Percentiles rank a stretch among this genome's conserved stretches.
Conservation (phyloP, 202 grass and related monocot genomes). For the Carex sylvatica region DNA sequence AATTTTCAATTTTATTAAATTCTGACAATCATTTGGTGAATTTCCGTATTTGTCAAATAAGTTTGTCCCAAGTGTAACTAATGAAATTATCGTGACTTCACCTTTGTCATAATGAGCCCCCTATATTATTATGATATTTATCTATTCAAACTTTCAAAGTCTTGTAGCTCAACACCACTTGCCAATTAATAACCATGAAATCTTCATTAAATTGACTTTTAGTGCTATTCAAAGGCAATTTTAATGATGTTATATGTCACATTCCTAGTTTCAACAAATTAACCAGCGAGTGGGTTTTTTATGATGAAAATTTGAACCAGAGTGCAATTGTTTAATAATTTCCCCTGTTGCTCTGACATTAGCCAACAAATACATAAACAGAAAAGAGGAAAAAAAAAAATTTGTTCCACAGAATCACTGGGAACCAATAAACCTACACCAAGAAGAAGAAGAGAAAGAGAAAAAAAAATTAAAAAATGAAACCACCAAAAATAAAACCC, state of each 20-base stretch:
- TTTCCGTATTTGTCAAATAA: too few relatives aligned
- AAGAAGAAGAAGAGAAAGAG: neutral
- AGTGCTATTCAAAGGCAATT: neutral
- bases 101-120: too few relatives aligned
- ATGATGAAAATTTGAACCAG: neutral
- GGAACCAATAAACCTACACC: constrained; percentile 23
- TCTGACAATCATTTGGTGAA: too few relatives aligned
- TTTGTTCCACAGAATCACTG: constrained; percentile 22
- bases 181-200: neutral
- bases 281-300: neutral
- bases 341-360: neutral
- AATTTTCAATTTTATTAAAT: too few relatives aligned
- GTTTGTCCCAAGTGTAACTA: too few relatives aligned
- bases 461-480: neutral
- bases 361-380: neutral
- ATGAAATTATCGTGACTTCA: too few relatives aligned
- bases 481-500: constrained; percentile 14
- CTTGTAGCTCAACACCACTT: too few relatives aligned
- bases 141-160: too few relatives aligned
- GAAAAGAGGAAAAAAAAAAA: neutral
- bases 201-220: neutral
- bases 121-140: too few relatives aligned
- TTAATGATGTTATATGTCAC: too few relatives aligned
- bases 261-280: neutral
- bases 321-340: constrained; percentile 5